Conservation (phyloP, 352 stramenopile species). For the Pythium aristosporum region DNA sequence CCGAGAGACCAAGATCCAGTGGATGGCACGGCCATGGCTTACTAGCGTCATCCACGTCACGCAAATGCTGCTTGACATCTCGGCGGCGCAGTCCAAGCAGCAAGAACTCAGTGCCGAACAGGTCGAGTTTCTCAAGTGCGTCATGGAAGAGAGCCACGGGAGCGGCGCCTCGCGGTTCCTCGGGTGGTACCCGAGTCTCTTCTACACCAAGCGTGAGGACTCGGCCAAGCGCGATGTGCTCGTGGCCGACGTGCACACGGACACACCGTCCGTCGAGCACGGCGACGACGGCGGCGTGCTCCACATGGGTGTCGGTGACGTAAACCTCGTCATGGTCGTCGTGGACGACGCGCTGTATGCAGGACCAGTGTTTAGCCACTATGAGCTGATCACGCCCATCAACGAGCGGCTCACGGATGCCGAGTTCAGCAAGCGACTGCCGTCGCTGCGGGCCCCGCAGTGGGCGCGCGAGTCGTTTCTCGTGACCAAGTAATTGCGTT, state of each 20-base stretch:
- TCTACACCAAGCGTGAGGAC: conserved; percentile 31
- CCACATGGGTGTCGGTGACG: conserved; percentile 31
- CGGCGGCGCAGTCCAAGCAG: conserved; percentile 10
- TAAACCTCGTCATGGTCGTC: conserved; percentile 30
- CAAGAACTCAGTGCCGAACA: conserved; percentile 18
- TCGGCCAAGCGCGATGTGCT: conserved; percentile 32
- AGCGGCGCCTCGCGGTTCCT: conserved; percentile 24
- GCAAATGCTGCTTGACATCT: conserved; percentile 16
- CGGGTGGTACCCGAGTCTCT: conserved; percentile 37
- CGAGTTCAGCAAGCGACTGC: conserved; percentile 24
- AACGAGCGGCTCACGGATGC: conserved; percentile 30
- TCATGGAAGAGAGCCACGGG: conserved; percentile 22
- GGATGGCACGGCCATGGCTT: conserved; percentile 15
- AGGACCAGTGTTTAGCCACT: conserved; percentile 37
- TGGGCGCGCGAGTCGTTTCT: conserved; percentile 28
- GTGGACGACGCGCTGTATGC: conserved; percentile 34
- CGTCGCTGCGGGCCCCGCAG: not conserved
- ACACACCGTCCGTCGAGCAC: conserved; percentile 29
- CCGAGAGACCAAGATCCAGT: not conserved
- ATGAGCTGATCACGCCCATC: conserved; percentile 37
- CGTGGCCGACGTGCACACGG: conserved; percentile 35
- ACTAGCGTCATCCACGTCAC: conserved; percentile 18
- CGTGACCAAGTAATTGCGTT: not conserved
- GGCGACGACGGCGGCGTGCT: conserved; percentile 32
- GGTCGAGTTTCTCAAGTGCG: conserved; percentile 22